phyloP scores from a whole-genome alignment of 805 yeast genomes.

The Ogataea zsoltii region DNA sequence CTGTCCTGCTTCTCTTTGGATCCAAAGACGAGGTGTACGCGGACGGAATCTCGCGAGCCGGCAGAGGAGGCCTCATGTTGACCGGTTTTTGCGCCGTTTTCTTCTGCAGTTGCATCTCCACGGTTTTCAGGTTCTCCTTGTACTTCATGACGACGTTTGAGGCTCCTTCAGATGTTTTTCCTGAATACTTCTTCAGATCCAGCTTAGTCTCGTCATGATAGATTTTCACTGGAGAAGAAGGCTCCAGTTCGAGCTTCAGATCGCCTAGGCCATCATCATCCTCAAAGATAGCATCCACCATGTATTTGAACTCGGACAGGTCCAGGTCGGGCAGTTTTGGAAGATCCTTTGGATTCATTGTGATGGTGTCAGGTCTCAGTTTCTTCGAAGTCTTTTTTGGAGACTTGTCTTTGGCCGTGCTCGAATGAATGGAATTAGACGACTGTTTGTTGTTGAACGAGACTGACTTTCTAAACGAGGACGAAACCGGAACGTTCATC shows the following conservation, averaged over 20 bases:
- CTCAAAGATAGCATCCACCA: conserved; percentile 34
- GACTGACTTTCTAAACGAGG: conserved; percentile 51
- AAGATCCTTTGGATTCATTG: conserved; percentile 27
- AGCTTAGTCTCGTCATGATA: conserved; percentile 11
- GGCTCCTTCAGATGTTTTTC: too few relatives aligned
- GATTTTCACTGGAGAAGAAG: neutral
- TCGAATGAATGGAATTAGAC: conserved; percentile 9
- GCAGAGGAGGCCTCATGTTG: neutral
- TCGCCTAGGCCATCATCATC: conserved; percentile 1
- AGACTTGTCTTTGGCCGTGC: neutral
- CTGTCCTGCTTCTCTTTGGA: conserved; percentile 16
- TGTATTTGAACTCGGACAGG: conserved; percentile 30
- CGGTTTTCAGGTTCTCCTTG: conserved; percentile 9
- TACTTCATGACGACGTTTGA: neutral
- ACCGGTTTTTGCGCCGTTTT: neutral
- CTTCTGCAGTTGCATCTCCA: conserved; percentile 2
- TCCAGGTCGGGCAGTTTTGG: conserved; percentile 32
- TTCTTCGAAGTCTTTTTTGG: neutral
- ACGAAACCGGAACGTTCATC: conserved; percentile 42
- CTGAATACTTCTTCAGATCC: conserved; percentile 1
- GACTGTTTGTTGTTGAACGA: conserved; percentile 37
- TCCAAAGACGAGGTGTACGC: conserved; percentile 21
- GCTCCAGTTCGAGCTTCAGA: conserved; percentile 1
- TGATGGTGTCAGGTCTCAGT: conserved; percentile 3
- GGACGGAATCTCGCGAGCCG: neutral